Conservation (phyloP, 1,139 yeast genomes). For the Taiozyma sp. region DNA sequence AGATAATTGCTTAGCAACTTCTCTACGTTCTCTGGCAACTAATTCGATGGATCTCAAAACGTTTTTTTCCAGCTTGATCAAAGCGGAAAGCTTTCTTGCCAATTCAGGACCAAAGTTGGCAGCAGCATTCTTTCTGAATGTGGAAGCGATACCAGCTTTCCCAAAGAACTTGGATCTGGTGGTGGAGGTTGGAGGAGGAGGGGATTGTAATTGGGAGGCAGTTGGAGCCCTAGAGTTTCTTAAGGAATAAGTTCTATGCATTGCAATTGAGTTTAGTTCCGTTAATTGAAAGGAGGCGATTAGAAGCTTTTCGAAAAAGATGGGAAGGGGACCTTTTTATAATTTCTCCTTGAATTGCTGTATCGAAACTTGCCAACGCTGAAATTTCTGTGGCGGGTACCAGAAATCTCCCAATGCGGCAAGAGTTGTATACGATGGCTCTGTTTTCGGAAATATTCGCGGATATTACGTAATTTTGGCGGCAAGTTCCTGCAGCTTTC, state of each 20-base stretch:
- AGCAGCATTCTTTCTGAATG: constrained; percentile 66
- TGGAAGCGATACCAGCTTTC: constrained; percentile 58
- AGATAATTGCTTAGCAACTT: constrained; percentile 78
- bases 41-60: constrained; percentile 75
- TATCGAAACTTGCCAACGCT: neutral
- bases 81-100: constrained; percentile 68
- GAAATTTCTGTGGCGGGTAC: neutral
- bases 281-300: too few species aligned
- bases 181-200: constrained; percentile 75
- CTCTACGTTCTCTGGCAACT: constrained; percentile 73
- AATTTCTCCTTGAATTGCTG: neutral
- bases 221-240: constrained; percentile 79
- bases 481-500: neutral
- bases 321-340: neutral
- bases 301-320: neutral
- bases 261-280: constrained; percentile 1
- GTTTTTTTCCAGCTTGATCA: constrained; percentile 78
- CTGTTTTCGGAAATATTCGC: neutral
- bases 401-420: neutral
- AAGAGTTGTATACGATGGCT: neutral
- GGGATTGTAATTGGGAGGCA: constrained; percentile 73
- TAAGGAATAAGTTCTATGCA: constrained; percentile 83
- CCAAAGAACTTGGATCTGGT: constrained; percentile 71
- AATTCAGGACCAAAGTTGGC: constrained; percentile 76
- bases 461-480: neutral